Base-by-base conservation (phyloP, 345 rosid genomes). In the Acer saccharum region DNA sequence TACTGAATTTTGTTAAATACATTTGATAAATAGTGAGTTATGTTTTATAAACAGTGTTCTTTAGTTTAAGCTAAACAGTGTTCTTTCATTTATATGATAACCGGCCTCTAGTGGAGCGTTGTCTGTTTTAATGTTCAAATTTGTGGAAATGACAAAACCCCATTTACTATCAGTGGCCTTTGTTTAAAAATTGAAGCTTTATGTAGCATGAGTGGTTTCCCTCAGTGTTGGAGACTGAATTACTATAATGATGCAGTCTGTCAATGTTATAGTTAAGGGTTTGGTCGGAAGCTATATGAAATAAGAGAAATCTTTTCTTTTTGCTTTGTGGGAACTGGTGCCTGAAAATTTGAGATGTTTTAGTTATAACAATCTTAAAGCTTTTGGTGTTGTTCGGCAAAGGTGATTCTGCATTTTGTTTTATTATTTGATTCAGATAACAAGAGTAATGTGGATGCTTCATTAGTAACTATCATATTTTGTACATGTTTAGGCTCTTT, bases 271-370 rank as follows among this genome's bases (percentile, higher is more conserved):
- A 58, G 21, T 61, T 27, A 7, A 43, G n/a, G 32, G 13, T 63
- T 18, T 60, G 46, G 55, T 39, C 6, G 2, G 23, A n/a, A 58
- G 54, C 55, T 35, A 14, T 5, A 44, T 61, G 21, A 10, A 25
- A 10, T 2, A 69, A 44, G 29, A 17, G 54, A 68, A 10, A 21
- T 27, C 5, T 69, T 52, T 54, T 54, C 64, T 13, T 60, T 58
- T 9, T 71, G 64, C 41, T 41, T 71, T 50, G 74, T 71, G 60
- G 25, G 57, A 21, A n/a, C 20, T 16, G 43, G 64, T 60, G 64
- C 27, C 32, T 3, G 32, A 21, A 52, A 35, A 16, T 48, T 72
- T 39, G 27, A 2, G 67, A 14, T 60, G 35, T 13, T 35, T 35
- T 39, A 50, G 17, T 11, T 50, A 17, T 66, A 12, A 16, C 7